Percentiles rank a stretch among this genome's conserved stretches.
Conservation (phyloP, 2,329 filamentous ascomycete species). For the Botrytis hyacinthi region DNA sequence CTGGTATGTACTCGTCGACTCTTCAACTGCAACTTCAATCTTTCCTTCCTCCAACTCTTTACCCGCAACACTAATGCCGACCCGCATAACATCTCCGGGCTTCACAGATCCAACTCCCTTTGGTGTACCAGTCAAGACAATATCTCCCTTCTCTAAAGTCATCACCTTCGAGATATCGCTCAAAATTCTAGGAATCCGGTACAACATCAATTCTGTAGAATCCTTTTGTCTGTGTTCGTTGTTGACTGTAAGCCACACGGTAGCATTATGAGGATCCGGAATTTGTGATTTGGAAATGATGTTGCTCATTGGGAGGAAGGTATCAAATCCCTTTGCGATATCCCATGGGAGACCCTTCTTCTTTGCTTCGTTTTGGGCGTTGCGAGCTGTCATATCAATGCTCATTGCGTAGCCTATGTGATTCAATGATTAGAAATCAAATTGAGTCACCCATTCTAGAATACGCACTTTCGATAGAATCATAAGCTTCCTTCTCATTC, state of each 20-base stretch:
- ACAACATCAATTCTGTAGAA: slow-evolving; percentile 92
- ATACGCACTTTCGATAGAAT: slow-evolving; percentile 71
- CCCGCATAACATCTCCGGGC: slow-evolving; percentile 83
- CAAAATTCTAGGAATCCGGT: slow-evolving; percentile 81
- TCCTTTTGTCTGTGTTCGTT: slow-evolving; percentile 75
- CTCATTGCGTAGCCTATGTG: slow-evolving; percentile 74
- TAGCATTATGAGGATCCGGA: slow-evolving; percentile 81
- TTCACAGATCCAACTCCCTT: slow-evolving; percentile 89
- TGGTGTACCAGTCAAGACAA: slow-evolving; percentile 94
- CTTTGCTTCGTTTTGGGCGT: slow-evolving; percentile 95
- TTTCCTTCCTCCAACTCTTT: slow-evolving; percentile 80
- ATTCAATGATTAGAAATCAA: slow-evolving; percentile 22
- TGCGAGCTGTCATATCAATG: slow-evolving; percentile 97
- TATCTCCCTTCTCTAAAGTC: slow-evolving; percentile 87
- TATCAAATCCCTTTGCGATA: slow-evolving; percentile 97
- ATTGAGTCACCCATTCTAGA: background rate
- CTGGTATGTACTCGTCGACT: slow-evolving; percentile 73
- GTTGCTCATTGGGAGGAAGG: slow-evolving; percentile 84
- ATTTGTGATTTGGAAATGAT: slow-evolving; percentile 78
- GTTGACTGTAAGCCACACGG: slow-evolving; percentile 85
- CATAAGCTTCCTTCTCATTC: slow-evolving; percentile 74
- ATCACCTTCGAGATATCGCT: slow-evolving; percentile 93
- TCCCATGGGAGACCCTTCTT: slow-evolving; percentile 94
- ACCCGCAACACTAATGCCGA: slow-evolving; percentile 75
- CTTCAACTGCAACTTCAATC: slow-evolving; percentile 80